These are phyloP conservation scores for Alternaria longipes DNA, from an alignment of 2,329 filamentous ascomycete species.

Conservation along the genomic window DNA sequence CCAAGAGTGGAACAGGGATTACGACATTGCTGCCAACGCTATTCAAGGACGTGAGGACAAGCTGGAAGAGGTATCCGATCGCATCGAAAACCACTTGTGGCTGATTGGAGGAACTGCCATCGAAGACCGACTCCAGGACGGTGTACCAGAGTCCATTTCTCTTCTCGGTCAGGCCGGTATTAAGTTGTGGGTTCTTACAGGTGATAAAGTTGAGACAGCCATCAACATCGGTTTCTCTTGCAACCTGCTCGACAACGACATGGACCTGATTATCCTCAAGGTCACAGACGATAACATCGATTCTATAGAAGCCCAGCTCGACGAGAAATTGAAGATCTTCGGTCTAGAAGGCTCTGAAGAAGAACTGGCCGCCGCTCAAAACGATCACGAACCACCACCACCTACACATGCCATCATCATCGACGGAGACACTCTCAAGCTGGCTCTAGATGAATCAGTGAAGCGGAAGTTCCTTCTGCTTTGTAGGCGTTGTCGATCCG, in stretches of 20 bases:
- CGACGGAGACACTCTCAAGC: constrained; percentile 90
- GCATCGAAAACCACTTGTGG: constrained; percentile 88
- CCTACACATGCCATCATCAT: constrained; percentile 93
- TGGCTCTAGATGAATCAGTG: constrained; percentile 81
- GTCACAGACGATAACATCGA: constrained; percentile 76
- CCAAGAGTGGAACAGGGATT: constrained; percentile 80
- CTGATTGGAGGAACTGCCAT: constrained; percentile 95
- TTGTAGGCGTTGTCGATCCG: constrained; percentile 96
- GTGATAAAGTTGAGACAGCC: constrained; percentile 98
- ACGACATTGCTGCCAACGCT: constrained; percentile 85
- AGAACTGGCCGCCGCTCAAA: constrained; percentile 80
- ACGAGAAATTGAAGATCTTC: constrained; percentile 77
- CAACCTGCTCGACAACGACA: constrained; percentile 95
- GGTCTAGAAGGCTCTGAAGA: constrained; percentile 83
- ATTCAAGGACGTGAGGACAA: constrained; percentile 91
- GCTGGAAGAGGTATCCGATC: constrained; percentile 85
- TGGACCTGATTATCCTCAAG: constrained; percentile 94
- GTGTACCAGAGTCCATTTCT: constrained; percentile 94
- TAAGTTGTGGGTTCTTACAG: constrained; percentile 97
- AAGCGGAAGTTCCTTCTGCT: constrained; percentile 93
- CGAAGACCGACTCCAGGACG: constrained; percentile 95
- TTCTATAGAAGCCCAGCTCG: constrained; percentile 74
- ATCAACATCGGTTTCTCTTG: constrained; percentile 99
- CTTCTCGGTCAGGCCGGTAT: constrained; percentile 92
- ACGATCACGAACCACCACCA: constrained; percentile 84